Evolutionary conservation across 1,139 yeast genomes (phyloP).

Genomic region (Yamadazyma siamensis): DNA sequence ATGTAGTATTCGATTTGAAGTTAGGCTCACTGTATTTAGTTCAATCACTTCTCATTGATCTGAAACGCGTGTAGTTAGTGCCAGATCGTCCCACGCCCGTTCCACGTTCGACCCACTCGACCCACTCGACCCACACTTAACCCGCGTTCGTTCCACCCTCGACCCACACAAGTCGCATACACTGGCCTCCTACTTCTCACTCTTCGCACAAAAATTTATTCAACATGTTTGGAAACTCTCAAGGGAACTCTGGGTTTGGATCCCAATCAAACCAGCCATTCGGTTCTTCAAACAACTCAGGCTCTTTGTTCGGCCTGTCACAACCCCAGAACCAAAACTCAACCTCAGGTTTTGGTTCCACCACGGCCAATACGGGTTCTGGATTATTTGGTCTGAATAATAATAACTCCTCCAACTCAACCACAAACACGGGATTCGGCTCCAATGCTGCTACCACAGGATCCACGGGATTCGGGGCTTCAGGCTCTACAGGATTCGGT

Average conservation of each 20-base stretch:
- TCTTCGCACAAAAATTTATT: no score
- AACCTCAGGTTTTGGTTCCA: background rate
- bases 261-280: conserved; percentile 8
- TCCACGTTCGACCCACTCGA: no score
- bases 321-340: conserved; percentile 1
- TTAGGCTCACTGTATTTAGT: no score
- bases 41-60: no score
- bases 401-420: conserved; percentile 1
- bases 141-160: no score
- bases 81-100: no score
- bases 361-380: conserved; percentile 3
- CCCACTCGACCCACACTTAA: no score
- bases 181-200: no score
- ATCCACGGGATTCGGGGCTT: background rate
- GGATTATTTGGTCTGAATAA: conserved; percentile 8
- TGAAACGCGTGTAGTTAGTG: no score
- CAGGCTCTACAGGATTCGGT: conserved; percentile 15
- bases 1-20: no score
- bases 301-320: conserved; percentile 12
- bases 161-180: no score
- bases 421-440: conserved; percentile 5
- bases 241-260: conserved; percentile 4
- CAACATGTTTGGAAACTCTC: conserved; percentile 4
- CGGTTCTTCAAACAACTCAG: conserved; percentile 11
- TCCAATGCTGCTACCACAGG: conserved; percentile 1